Percentiles rank a stretch among this genome's conserved stretches.
Evolutionary conservation across 2,329 filamentous ascomycete species (phyloP).

Genomic region (Epichloe brachyelytri): DNA sequence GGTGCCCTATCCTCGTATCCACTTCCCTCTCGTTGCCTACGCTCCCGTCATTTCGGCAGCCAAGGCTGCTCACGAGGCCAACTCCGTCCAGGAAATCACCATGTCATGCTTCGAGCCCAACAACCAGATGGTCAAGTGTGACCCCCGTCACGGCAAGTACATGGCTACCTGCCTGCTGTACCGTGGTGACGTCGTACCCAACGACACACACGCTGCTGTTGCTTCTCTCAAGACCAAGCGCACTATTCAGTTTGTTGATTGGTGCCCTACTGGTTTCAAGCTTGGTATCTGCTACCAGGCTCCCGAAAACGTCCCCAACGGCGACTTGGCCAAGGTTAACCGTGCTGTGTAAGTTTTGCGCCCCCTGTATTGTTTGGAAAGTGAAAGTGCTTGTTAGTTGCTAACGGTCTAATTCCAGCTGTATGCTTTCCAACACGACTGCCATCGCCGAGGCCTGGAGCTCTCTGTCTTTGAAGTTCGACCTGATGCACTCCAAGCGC

Average conservation of each 20-base stretch:
- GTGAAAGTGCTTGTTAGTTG: not conserved
- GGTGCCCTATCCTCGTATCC: constrained; percentile 96
- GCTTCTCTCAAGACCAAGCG: constrained; percentile 98
- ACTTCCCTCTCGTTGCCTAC: constrained; percentile 97
- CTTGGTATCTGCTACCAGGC: constrained; percentile 99
- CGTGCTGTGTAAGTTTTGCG: constrained; percentile 72
- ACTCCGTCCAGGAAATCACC: constrained; percentile 96
- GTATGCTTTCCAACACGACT: constrained; percentile 98
- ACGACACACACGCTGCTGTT: constrained; percentile 85
- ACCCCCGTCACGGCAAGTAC: constrained; percentile 98
- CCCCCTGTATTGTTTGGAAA: not conserved
- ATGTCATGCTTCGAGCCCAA: constrained; percentile 99
- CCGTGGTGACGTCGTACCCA: constrained; percentile 94
- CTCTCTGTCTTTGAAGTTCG: constrained; percentile 93
- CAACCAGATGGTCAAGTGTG: constrained; percentile 99
- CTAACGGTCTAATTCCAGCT: constrained; percentile 36
- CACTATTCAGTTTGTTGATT: constrained; percentile 98
- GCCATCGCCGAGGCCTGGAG: constrained; percentile 98
- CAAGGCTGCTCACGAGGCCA: constrained; percentile 95
- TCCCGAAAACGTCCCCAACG: constrained; percentile 89
- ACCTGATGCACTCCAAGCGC: constrained; percentile 99
- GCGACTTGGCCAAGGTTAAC: constrained; percentile 94
- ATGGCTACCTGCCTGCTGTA: constrained; percentile 98
- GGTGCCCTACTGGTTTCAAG: constrained; percentile 99
- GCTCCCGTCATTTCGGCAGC: constrained; percentile 86